A percentile compares a stretch with the other conserved stretches of the same genome.
These are phyloP conservation scores for Pythium chondricola DNA, from an alignment of 352 stramenopile species.

Conservation along the genomic window DNA sequence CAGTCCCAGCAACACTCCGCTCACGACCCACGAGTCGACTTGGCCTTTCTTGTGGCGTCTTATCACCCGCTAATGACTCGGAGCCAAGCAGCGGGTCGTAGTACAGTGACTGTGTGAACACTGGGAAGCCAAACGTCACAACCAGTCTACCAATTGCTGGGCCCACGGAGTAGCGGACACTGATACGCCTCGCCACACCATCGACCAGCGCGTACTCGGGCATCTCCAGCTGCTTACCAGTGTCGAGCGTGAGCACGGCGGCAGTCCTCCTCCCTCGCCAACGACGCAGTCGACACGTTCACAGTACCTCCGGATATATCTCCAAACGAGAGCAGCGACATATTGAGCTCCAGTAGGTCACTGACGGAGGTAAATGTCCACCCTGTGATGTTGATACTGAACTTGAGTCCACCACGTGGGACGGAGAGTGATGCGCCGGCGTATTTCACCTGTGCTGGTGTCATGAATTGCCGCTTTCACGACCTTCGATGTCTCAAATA, in stretches of 20 bases:
- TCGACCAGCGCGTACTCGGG: not conserved
- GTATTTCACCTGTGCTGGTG: not conserved
- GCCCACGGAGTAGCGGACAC: not conserved
- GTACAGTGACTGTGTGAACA: not conserved
- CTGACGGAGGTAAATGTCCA: not conserved
- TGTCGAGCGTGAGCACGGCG: not conserved
- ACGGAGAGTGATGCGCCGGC: not conserved
- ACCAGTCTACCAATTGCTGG: not conserved
- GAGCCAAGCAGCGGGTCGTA: constrained; percentile 4
- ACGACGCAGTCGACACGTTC: not conserved
- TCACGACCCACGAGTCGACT: constrained; percentile 4
- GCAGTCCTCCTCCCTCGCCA: too few species aligned
- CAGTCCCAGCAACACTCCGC: constrained; percentile 3
- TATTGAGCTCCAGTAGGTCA: not conserved
- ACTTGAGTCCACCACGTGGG: not conserved
- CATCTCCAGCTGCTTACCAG: not conserved
- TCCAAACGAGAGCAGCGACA: not conserved
- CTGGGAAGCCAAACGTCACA: not conserved
- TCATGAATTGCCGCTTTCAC: not conserved
- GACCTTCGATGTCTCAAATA: not conserved
- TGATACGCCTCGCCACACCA: not conserved
- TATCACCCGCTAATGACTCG: not conserved
- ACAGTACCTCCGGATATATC: not conserved
- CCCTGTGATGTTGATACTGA: not conserved
- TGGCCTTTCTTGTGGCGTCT: not conserved